phyloP scores from a whole-genome alignment of 202 grass and related monocot genomes.

The Schoenoplectus triqueter region DNA sequence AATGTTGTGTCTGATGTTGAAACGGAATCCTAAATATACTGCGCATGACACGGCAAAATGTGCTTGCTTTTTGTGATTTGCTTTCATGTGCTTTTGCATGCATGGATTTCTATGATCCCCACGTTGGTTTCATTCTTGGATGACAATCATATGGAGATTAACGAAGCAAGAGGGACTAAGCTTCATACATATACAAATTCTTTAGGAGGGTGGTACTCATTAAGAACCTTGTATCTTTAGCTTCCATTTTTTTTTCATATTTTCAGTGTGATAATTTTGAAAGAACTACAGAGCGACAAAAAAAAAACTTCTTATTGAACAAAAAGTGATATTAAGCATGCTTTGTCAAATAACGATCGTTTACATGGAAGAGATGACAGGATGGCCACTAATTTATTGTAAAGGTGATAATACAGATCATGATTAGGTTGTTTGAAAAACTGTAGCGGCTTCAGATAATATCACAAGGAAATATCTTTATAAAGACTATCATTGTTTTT shows the following conservation, averaged over 20 bases:
- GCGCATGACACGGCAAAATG: slow-evolving; percentile 23
- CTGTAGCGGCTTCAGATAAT: slow-evolving; percentile 23
- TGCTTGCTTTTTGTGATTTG: slow-evolving; percentile 40
- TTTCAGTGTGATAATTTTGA: not conserved
- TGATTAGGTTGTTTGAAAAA: slow-evolving; percentile 32
- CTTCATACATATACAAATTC: not conserved
- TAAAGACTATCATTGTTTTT: too few relatives aligned
- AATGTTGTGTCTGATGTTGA: slow-evolving; percentile 62
- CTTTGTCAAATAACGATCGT: not conserved
- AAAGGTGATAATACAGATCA: slow-evolving; percentile 24
- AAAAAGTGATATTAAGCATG: not conserved
- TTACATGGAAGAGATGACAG: slow-evolving; percentile 1
- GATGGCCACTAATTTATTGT: slow-evolving; percentile 31
- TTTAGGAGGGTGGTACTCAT: not conserved
- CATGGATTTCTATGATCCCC: slow-evolving; percentile 39
- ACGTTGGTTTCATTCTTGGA: slow-evolving; percentile 31
- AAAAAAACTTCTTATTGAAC: not conserved
- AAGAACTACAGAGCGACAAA: not conserved
- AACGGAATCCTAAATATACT: slow-evolving; percentile 54
- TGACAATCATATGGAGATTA: slow-evolving; percentile 37
- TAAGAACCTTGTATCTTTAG: not conserved
- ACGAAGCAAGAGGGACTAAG: slow-evolving; percentile 14
- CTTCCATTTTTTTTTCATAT: not conserved
- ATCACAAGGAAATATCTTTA: not conserved
- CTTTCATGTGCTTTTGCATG: slow-evolving; percentile 32